Evolutionary conservation across 768 basidiomycete species (phyloP).

Genomic region (Daedalea quercina): DNA sequence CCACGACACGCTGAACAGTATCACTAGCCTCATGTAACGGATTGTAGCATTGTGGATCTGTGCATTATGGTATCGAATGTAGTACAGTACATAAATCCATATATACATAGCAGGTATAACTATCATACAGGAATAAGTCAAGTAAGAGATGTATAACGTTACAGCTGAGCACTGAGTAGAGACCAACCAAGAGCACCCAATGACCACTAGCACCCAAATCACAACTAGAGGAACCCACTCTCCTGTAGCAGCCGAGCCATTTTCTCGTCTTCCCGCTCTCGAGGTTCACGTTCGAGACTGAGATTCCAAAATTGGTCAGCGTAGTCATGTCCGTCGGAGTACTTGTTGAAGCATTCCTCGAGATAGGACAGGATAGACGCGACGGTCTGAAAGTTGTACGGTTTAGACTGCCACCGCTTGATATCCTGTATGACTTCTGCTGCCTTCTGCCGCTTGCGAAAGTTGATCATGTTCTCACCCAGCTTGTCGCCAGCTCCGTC

Average conservation of each 20-base stretch:
- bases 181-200: not conserved
- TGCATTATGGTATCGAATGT: not conserved
- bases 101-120: slow-evolving; percentile 1
- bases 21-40: not conserved
- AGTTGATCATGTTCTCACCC: slow-evolving; percentile 79
- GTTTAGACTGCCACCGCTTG: slow-evolving; percentile 88
- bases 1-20: not conserved
- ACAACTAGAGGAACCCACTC: slow-evolving; percentile 53
- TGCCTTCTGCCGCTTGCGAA: slow-evolving; percentile 89
- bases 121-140: slow-evolving; percentile 3
- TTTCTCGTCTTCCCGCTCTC: slow-evolving; percentile 95
- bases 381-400: slow-evolving; percentile 78
- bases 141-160: not conserved
- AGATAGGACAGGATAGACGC: slow-evolving; percentile 66
- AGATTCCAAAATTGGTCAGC: slow-evolving; percentile 80
- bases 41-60: not conserved
- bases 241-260: slow-evolving; percentile 88
- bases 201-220: not conserved
- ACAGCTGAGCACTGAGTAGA: not conserved
- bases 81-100: not conserved
- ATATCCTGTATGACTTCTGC: slow-evolving; percentile 98
- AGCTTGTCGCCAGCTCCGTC: slow-evolving; percentile 90
- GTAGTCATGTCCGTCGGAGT: slow-evolving; percentile 58
- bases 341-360: slow-evolving; percentile 69
- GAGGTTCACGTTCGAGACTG: slow-evolving; percentile 83